phyloP scores from a whole-genome alignment of 768 basidiomycete genomes.

The Psilocybe cubensis region DNA sequence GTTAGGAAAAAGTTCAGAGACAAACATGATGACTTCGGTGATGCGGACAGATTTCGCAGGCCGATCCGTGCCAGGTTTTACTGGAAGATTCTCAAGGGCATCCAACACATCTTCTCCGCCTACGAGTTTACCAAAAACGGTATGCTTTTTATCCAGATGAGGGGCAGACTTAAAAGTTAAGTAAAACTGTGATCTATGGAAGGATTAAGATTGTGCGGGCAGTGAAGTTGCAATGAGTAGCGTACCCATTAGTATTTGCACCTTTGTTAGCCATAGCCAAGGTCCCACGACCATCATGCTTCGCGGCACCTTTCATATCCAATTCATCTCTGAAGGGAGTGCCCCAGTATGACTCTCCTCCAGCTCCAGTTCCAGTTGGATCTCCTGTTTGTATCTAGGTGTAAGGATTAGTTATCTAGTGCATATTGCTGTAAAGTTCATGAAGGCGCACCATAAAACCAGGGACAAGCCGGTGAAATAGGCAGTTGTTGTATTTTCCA shows the following conservation, averaged over 20 bases:
- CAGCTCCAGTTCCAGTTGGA: constrained; percentile 93
- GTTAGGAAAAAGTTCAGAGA: constrained; percentile 10
- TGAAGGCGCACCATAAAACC: constrained; percentile 81
- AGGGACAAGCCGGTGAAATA: constrained; percentile 93
- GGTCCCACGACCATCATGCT: constrained; percentile 82
- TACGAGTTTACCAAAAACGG: constrained; percentile 96
- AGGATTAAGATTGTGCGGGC: constrained; percentile 1
- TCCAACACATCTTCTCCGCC: constrained; percentile 93
- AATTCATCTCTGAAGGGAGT: constrained; percentile 96
- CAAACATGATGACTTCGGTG: constrained; percentile 85
- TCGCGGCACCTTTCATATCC: constrained; percentile 85
- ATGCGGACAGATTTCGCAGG: constrained; percentile 87
- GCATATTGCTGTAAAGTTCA: neutral
- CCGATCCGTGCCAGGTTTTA: constrained; percentile 85
- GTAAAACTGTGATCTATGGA: constrained; percentile 85
- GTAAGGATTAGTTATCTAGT: constrained; percentile 4
- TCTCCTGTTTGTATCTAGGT: constrained; percentile 95
- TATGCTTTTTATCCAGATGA: constrained; percentile 91
- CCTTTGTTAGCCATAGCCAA: constrained; percentile 98
- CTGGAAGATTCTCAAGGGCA: constrained; percentile 78
- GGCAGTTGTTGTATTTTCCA: constrained; percentile 87
- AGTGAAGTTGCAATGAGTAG: neutral
- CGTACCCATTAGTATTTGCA: constrained; percentile 82
- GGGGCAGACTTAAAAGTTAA: constrained; percentile 84
- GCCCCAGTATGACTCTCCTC: constrained; percentile 94